phyloP scores from a whole-genome alignment of 768 basidiomycete genomes.

The Stropharia rugosoannulata region DNA sequence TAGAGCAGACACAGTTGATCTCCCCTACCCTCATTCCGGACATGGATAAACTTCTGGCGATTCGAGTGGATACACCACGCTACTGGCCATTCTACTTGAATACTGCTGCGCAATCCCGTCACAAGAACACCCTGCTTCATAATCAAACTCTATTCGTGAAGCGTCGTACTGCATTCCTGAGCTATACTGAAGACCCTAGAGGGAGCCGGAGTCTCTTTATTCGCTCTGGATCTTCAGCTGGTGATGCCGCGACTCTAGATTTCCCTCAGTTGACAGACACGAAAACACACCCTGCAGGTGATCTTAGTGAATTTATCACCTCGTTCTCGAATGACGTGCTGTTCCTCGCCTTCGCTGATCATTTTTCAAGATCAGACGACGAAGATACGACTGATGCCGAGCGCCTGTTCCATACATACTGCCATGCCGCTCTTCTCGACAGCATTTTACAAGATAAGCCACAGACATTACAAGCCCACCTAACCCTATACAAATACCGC shows the following conservation, averaged over 20 bases:
- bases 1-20: slow-evolving; percentile 75
- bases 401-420: slow-evolving; percentile 64
- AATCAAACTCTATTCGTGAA: slow-evolving; percentile 91
- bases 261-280: slow-evolving; percentile 74
- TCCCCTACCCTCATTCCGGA: slow-evolving; percentile 93
- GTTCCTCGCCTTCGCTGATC: slow-evolving; percentile 80
- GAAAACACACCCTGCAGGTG: slow-evolving; percentile 65
- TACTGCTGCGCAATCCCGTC: slow-evolving; percentile 61
- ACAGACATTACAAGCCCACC: slow-evolving; percentile 70
- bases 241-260: slow-evolving; percentile 83
- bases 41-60: slow-evolving; percentile 75
- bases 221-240: slow-evolving; percentile 80
- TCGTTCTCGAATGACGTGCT: slow-evolving; percentile 82
- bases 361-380: slow-evolving; percentile 60
- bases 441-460: slow-evolving; percentile 92
- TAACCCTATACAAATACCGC: slow-evolving; percentile 70
- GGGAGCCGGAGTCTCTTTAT: slow-evolving; percentile 92
- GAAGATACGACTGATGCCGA: slow-evolving; percentile 60
- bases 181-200: slow-evolving; percentile 91
- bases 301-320: slow-evolving; percentile 82
- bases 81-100: slow-evolving; percentile 95
- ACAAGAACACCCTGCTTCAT: slow-evolving; percentile 66
- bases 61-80: slow-evolving; percentile 89
- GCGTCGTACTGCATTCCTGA: slow-evolving; percentile 86
- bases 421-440: slow-evolving; percentile 77